Percentiles rank a stretch among this genome's conserved stretches.
phyloP scores from a whole-genome alignment of 805 yeast species.

The Saturnispora kantuleensis region DNA sequence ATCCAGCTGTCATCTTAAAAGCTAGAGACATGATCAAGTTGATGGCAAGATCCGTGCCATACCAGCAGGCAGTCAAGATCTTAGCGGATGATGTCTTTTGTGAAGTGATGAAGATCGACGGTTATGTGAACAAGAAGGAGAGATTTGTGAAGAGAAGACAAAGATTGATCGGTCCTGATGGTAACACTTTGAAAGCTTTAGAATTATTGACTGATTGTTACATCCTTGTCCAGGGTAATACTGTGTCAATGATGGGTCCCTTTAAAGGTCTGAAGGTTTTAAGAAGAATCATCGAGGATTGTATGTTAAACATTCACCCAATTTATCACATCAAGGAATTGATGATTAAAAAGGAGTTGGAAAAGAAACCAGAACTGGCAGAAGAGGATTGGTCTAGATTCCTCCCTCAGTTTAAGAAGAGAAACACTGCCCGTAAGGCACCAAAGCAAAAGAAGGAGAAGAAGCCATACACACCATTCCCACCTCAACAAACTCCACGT shows the following conservation, averaged over 20 bases:
- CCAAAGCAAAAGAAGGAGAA: constrained; percentile 54
- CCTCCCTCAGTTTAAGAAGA: constrained; percentile 92
- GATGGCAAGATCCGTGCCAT: constrained; percentile 91
- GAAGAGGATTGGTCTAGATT: constrained; percentile 96
- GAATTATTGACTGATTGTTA: constrained; percentile 94
- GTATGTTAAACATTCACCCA: constrained; percentile 96
- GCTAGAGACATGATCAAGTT: constrained; percentile 93
- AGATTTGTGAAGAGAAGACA: constrained; percentile 93
- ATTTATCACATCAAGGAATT: constrained; percentile 94
- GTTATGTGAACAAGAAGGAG: constrained; percentile 80
- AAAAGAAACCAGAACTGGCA: constrained; percentile 91
- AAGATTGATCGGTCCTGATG: constrained; percentile 92
- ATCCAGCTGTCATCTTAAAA: constrained; percentile 86
- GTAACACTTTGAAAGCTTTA: constrained; percentile 91
- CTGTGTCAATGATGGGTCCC: constrained; percentile 96
- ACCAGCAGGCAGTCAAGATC: constrained; percentile 90
- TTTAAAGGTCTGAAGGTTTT: constrained; percentile 85
- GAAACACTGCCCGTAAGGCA: constrained; percentile 89
- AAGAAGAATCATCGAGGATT: constrained; percentile 92
- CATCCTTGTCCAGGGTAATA: constrained; percentile 92
- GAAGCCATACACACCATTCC: constrained; percentile 95
- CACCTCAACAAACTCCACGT: constrained; percentile 94
- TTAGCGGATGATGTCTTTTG: constrained; percentile 89
- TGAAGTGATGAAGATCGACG: constrained; percentile 93
- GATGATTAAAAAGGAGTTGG: constrained; percentile 93